Conservation (phyloP, 495 filamentous ascomycete species). For the Penicillium daleae region DNA sequence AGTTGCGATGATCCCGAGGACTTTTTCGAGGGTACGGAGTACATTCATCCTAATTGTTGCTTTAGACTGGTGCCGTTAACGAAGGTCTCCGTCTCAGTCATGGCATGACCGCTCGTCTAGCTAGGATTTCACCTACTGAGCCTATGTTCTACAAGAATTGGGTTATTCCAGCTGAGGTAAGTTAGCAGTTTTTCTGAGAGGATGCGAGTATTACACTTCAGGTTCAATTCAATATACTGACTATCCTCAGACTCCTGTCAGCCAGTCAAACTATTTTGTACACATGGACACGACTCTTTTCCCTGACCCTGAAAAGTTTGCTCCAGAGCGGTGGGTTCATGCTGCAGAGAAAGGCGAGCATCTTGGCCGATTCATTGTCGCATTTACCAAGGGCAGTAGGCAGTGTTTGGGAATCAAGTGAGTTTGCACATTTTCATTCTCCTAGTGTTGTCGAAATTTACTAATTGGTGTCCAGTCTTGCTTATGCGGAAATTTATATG, state of each 20-base stretch:
- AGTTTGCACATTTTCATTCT: conserved; percentile 13
- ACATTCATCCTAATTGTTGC: not conserved
- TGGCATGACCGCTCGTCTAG: conserved; percentile 43
- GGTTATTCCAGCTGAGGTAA: conserved; percentile 37
- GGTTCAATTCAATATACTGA: conserved; percentile 11
- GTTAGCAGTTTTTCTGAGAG: conserved; percentile 16
- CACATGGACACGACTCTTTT: conserved; percentile 53
- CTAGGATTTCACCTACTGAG: conserved; percentile 44
- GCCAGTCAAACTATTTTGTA: conserved; percentile 51
- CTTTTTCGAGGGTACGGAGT: not conserved
- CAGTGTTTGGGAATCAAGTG: conserved; percentile 53
- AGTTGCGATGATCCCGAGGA: not conserved
- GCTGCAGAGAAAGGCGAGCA: conserved; percentile 24
- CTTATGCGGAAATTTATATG: conserved; percentile 45
- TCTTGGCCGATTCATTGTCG: conserved; percentile 40
- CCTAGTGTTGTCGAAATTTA: not conserved
- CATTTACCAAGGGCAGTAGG: conserved; percentile 51
- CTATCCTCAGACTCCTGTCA: conserved; percentile 43
- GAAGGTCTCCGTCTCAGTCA: conserved; percentile 53
- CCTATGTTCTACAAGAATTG: conserved; percentile 45
- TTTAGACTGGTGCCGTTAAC: conserved; percentile 45
- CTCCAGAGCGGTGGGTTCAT: conserved; percentile 55
- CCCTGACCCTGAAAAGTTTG: conserved; percentile 47
- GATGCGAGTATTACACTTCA: conserved; percentile 1
- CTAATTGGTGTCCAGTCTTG: conserved; percentile 36